A percentile compares a stretch with the other conserved stretches of the same genome.
Evolutionary conservation across 2,329 filamentous ascomycete species (phyloP).

Genomic region (Ramularia endophylla): DNA sequence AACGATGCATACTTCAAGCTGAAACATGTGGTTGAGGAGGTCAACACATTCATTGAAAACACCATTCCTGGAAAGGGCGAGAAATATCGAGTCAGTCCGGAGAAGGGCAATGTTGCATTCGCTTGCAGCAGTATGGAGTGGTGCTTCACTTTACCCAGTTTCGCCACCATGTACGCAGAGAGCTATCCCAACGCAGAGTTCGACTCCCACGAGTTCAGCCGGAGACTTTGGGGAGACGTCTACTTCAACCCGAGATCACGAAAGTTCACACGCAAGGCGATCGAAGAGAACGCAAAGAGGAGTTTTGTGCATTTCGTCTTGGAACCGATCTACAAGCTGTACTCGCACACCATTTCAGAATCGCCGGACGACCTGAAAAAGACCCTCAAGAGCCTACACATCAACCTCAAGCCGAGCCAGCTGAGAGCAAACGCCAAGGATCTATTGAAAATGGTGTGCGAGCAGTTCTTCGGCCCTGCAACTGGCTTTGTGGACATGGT

Average conservation of each 20-base stretch:
- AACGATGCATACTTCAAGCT: slow-evolving; percentile 98
- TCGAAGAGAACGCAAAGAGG: slow-evolving; percentile 73
- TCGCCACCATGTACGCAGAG: slow-evolving; percentile 93
- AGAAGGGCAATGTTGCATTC: slow-evolving; percentile 98
- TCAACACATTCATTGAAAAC: slow-evolving; percentile 92
- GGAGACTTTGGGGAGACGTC: slow-evolving; percentile 89
- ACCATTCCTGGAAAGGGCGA: slow-evolving; percentile 76
- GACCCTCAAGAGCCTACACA: slow-evolving; percentile 73
- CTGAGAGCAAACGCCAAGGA: slow-evolving; percentile 86
- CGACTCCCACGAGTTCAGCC: slow-evolving; percentile 75
- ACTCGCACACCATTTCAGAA: slow-evolving; percentile 88
- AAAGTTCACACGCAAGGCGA: slow-evolving; percentile 81
- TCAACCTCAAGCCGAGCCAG: slow-evolving; percentile 84
- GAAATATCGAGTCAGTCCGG: slow-evolving; percentile 76
- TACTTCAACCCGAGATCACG: slow-evolving; percentile 90
- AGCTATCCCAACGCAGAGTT: slow-evolving; percentile 57
- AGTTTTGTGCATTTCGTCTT: slow-evolving; percentile 93
- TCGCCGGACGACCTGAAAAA: slow-evolving; percentile 76
- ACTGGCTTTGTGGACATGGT: slow-evolving; percentile 95
- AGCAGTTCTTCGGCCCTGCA: slow-evolving; percentile 89
- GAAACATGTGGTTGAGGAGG: slow-evolving; percentile 96
- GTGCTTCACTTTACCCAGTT: slow-evolving; percentile 93
- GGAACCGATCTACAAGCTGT: slow-evolving; percentile 97
- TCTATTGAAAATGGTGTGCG: slow-evolving; percentile 81
- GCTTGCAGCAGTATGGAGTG: slow-evolving; percentile 89